These are phyloP conservation scores for Carex pumila DNA, from an alignment of 176 grass and related monocot genomes.

Conservation along the genomic window DNA sequence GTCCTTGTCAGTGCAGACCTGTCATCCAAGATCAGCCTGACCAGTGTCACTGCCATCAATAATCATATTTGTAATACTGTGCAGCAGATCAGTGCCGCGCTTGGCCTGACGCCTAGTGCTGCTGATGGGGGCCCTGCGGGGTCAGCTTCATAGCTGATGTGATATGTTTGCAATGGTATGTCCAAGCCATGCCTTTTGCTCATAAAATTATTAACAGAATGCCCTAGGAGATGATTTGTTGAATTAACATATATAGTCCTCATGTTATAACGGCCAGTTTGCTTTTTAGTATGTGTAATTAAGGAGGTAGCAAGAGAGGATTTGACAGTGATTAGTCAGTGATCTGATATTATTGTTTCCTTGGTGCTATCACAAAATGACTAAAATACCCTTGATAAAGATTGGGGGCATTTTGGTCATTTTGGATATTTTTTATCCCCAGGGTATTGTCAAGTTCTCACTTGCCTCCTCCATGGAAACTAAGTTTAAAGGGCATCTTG, in stretches of 20 bases:
- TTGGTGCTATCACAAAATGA: slow-evolving; percentile 57
- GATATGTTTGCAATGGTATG: background rate
- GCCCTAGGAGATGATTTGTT: slow-evolving; percentile 17
- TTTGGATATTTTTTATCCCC: slow-evolving; percentile 41
- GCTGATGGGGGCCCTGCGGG: slow-evolving; percentile 9
- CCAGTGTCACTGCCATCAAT: slow-evolving; percentile 85
- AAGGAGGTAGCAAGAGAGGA: slow-evolving; percentile 49
- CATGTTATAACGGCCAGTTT: slow-evolving; percentile 8
- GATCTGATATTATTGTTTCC: background rate
- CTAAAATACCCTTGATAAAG: slow-evolving; percentile 48
- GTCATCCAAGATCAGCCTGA: slow-evolving; percentile 83
- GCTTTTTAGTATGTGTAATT: slow-evolving; percentile 18
- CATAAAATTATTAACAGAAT: slow-evolving; percentile 23
- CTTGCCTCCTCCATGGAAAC: slow-evolving; percentile 27
- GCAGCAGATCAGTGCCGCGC: slow-evolving; percentile 67
- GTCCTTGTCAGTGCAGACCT: slow-evolving; percentile 78
- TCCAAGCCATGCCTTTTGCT: background rate
- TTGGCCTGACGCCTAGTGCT: slow-evolving; percentile 33
- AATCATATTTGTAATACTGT: slow-evolving; percentile 70
- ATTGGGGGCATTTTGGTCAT: slow-evolving; percentile 66
- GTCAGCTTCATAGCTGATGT: slow-evolving; percentile 32
- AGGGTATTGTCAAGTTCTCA: slow-evolving; percentile 87
- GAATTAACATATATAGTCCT: background rate
- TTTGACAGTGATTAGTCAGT: slow-evolving; percentile 50
- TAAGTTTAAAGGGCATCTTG: background rate